Base-by-base conservation (phyloP, 73 alveolate genomes). In the Paramecium bursaria region DNA sequence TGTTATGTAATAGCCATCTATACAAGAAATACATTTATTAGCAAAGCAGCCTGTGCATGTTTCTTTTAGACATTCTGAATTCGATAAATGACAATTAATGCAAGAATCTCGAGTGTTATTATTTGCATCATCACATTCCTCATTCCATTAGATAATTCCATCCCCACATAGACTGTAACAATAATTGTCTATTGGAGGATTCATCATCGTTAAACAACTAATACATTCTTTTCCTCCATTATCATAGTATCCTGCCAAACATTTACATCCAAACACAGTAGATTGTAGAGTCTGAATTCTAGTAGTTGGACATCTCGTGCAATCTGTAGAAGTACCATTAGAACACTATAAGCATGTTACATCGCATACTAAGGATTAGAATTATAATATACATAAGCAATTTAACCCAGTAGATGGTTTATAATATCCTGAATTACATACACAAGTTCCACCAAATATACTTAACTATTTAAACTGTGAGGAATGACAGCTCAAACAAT, bases 111-210 rank as follows among this genome's bases (percentile, higher is more conserved):
- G 33, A 3, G 82, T 29, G 44, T 31, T 47, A 6, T 17, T 0
- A 67, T 42, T 67, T 19, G 42, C 55, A 39, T 67, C 57, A 67
- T 67, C 82, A 14, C 82, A 67, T 39, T 67, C 82, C 44, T 67
- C 82, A 67, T 67, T 67, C 82, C 82, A 67, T 67, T 67, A 27
- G 6, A 35, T 21, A 15, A 39, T 31, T 7, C 35, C 35, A 67
- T 67, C 82, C 7, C 82, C 82, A 67, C 82, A 67, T 14, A 39
- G 33, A 67, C 46, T 35, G 44, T 67, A 67, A 39, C 82, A 67
- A 67, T 67, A 67, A 42, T 67, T 53, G 5, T 42, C 35, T n/a
- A 57, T 10, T 35, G 82, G 82, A 2, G 82, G 82, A 42, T 67
- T 42, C 21, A 22, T 21, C 13, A 39, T 39, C 33, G 17, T 19